Evolutionary conservation across 352 stramenopile species (phyloP).

Genomic region (Phytophthora tubulina): DNA sequence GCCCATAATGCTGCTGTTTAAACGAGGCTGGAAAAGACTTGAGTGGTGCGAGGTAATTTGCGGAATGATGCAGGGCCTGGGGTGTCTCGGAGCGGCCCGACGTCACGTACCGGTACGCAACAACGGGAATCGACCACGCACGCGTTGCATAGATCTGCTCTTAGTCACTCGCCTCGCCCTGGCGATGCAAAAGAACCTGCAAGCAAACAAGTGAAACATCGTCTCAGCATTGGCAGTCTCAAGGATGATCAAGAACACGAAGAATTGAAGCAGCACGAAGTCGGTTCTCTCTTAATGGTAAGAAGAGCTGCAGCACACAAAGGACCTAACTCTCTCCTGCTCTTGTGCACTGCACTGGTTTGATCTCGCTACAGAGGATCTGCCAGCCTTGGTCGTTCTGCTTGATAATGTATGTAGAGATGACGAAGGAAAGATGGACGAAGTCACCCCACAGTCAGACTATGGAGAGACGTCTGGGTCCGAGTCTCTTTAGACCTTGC

Average conservation of each 20-base stretch:
- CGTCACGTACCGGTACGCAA: slow-evolving; percentile 5
- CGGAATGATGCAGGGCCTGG: slow-evolving; percentile 24
- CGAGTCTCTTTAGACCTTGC: slow-evolving; percentile 27
- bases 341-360: slow-evolving; percentile 11
- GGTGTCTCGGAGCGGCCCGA: slow-evolving; percentile 13
- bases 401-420: slow-evolving; percentile 19
- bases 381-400: slow-evolving; percentile 8
- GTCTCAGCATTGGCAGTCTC: background rate
- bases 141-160: slow-evolving; percentile 36
- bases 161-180: slow-evolving; percentile 5
- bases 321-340: slow-evolving; percentile 4
- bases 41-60: slow-evolving; percentile 29
- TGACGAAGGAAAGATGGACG: background rate
- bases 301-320: slow-evolving; percentile 11
- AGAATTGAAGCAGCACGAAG: slow-evolving; percentile 4
- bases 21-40: slow-evolving; percentile 16
- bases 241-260: slow-evolving; percentile 4
- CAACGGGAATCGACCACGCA: slow-evolving; percentile 17
- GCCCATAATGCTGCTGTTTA: slow-evolving; percentile 59
- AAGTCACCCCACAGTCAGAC: background rate
- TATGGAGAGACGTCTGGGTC: too few relatives aligned
- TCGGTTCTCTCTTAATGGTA: slow-evolving; percentile 15
- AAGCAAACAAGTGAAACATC: slow-evolving; percentile 8
- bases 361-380: slow-evolving; percentile 22
- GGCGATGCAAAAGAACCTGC: slow-evolving; percentile 5